Evolutionary conservation across 345 rosid species (phyloP), one percentile per base, ranked within the genome.

Genomic region (Euphorbia lathyris): DNA sequence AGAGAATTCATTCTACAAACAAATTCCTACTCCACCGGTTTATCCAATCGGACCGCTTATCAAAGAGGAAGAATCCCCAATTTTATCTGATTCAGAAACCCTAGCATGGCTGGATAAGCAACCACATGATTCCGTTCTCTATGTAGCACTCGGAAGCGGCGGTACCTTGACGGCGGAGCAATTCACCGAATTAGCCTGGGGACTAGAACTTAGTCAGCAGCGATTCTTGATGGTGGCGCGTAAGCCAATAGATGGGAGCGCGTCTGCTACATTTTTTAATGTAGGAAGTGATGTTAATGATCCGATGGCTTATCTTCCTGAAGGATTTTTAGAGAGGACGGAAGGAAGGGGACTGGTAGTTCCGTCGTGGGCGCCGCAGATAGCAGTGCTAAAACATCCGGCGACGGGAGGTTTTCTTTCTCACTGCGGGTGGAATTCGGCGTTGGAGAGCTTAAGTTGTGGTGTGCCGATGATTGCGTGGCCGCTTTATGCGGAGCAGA

Each of bases 341-440:
- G 13, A 17, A 42, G 72, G 55, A 30, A 66, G 45, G 14, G 79
- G 79, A 3, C 0, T 71, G 58, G 72, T 76, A 4, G 63, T 76
- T 10, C 36, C 40, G 1, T 71, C 71, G 16, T 76, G 79, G 79
- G 72, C 72, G 0, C 52, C 79, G 3, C 79, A 76, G 34, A 58
- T 70, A 29, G 20, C 47, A 38, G 57, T 76, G 36, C 68, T 76
- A 9, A 65, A 52, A 19, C 79, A 76, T 25, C 25, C 38, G 9
- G 34, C 79, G 1, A 66, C 72, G 0, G 79, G 75, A 5, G 79
- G 75, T 2, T 71, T 76, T 47, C 20, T 66, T n/a, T 36, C 75
- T 5, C 79, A 76, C 30, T 76, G 79, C 26, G 79, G 79, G 38
- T 71, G 79, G 79, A 76, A 76, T 26, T 76, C 79, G 0, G 43